Evolutionary conservation across 208 protist species (phyloP).

Genomic region (Trypanosoma melophagium): DNA sequence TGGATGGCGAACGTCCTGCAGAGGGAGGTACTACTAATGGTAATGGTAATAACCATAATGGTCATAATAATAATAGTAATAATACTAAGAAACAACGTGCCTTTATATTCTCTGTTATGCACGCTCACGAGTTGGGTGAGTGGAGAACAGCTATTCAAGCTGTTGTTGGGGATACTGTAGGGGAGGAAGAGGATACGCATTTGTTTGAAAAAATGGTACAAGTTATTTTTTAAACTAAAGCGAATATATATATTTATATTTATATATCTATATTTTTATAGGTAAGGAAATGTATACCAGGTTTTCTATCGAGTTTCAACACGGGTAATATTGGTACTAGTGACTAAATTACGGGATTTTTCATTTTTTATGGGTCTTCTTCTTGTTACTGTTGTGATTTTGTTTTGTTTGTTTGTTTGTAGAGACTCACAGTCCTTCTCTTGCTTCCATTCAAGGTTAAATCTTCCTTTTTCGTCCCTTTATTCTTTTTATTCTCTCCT

Average conservation of each 20-base stretch:
- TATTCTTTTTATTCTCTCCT: no score
- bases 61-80: not conserved
- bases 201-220: conserved; percentile 33
- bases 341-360: not conserved
- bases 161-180: conserved; percentile 14
- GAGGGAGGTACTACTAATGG: not conserved
- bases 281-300: not conserved
- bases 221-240: conserved; percentile 20
- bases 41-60: no score
- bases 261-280: not conserved
- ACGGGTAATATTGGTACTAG: no score
- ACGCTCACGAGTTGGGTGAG: conserved; percentile 23
- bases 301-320: not conserved
- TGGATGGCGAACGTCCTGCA: not conserved
- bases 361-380: not conserved
- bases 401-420: not conserved
- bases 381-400: not conserved
- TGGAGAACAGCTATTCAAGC: conserved; percentile 20
- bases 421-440: no score
- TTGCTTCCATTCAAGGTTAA: not conserved
- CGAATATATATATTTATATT: not conserved
- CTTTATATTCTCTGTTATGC: conserved; percentile 26
- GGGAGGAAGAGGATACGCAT: conserved; percentile 15
- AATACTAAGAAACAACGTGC: conserved; percentile 21
- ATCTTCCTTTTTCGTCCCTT: not conserved